Evolutionary conservation across 371 early-diverging fungal genomes (phyloP).

Genomic region (Mucor mucedo): DNA sequence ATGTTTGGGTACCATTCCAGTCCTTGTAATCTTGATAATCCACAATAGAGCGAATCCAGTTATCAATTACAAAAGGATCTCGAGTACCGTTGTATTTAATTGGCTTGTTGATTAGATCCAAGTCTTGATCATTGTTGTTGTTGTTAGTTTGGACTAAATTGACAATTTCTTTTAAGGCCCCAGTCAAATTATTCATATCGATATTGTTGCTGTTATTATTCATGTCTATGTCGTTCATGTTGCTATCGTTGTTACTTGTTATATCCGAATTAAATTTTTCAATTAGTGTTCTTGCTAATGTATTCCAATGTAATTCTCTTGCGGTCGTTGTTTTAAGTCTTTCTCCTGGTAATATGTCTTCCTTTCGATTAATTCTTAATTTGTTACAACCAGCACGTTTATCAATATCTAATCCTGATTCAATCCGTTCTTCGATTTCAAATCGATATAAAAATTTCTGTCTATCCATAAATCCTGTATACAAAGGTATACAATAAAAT

Average conservation of each 20-base stretch:
- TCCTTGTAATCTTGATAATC: neutral
- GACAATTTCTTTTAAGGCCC: no score
- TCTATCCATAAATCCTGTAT: neutral
- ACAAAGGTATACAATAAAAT: no score
- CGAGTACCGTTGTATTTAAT: slow-evolving; percentile 1
- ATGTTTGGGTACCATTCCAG: neutral
- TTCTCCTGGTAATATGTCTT: no score
- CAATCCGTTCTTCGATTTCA: neutral
- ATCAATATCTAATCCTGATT: no score
- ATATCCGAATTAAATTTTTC: neutral
- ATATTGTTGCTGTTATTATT: neutral
- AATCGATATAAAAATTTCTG: neutral
- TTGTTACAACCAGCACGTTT: neutral
- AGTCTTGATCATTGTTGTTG: no score
- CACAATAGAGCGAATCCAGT: neutral
- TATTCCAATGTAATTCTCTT: neutral
- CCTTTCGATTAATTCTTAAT: neutral
- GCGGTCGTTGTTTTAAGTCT: neutral
- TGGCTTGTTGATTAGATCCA: slow-evolving; percentile 4
- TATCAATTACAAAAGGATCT: slow-evolving; percentile 2
- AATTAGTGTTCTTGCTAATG: neutral
- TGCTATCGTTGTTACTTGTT: no score
- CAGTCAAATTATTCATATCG: neutral
- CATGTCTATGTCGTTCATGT: neutral
- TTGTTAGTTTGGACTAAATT: no score